Base-by-base conservation (phyloP, 352 stramenopile genomes). In the Phytophthora idaei region DNA sequence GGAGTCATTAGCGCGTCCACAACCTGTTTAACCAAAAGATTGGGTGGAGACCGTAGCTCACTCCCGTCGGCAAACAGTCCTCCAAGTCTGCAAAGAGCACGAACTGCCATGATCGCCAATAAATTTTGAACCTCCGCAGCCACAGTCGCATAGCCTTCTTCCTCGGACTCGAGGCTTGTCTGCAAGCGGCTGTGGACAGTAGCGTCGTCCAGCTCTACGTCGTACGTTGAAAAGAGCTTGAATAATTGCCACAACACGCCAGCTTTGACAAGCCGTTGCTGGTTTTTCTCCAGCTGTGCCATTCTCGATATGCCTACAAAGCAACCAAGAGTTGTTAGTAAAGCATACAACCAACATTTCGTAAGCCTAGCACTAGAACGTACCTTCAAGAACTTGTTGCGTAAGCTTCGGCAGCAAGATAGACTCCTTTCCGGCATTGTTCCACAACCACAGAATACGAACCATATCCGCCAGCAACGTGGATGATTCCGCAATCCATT, bases 311-410 rank as follows among this genome's bases (percentile, higher is more conserved):
- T 73, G 29, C 73, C 85, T 90, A 27, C 21, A 64, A 57, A 41
- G 5, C 41, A 14, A 32, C 42, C 61, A 42, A 50, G 49, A 50
- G 41, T 71, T 32, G 41, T 71, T 32, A 51, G 29, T 5, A 51
- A 34, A 47, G 14, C 25, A 34, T 9, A 46, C 47, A 61, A 41
- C 17, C 21, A 34, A 37, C 11, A 31, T 14, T 28, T n/a, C 12
- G 11, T 3, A 34, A 39, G 17, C 8, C 10, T 17, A 42, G 3
- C 9, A 67, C 2, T 14, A 50, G 8, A 28, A 5, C 62, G 15
- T 73, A 93, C 85, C 78, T 86, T 93, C 85, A 25, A 96, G 81
- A 36, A 86, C 74, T 69, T 94, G 86, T 39, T 92, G 81, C 3
- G 72, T 72, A 31, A 91, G 81, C 60, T 92, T 90, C 4, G 78